Evolutionary conservation across 441 rosid species (phyloP), one percentile per base, ranked within the genome.

Genomic region (Melastoma candidum): DNA sequence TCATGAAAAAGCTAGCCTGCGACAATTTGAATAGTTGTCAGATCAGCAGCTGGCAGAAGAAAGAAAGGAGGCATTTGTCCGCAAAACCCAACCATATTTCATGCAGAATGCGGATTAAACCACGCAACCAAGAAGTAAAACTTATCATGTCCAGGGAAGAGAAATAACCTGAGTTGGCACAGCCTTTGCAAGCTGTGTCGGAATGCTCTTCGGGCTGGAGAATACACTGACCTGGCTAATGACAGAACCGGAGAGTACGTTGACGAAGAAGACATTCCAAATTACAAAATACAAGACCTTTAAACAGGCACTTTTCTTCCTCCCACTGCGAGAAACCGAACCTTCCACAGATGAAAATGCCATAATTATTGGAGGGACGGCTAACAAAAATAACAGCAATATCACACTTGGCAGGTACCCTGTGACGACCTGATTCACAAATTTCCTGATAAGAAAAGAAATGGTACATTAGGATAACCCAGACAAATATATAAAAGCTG

Each of bases 331-430:
- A 27, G 95, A 81, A 47, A 80, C 63, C 57, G 77, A 75, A 47
- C 97, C 97, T 71, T 88, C 98, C 49, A 80, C 57, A 61, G 77
- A 67, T 49, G 98, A 82, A 65, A 92, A 81, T 47, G 79, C 60
- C 90, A 81, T 78, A 97, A 92, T 92, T 65, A 77, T 63, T 50
- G 97, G 97, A 54, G 98, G 97, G 73, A 84, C 95, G 27, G 80
- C 41, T 53, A 79, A 82, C 39, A 88, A 36, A 68, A 81, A 86
- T 26, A 81, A 45, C 56, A 81, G 72, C 65, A 92, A 63, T 55
- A 85, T 57, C 67, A 92, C 97, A 72, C 98, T 92, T 43, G 98
- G 98, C 68, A 92, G 71, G 70, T 92, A 92, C 54, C 98, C 98
- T 45, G 98, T 88, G 54, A 92, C 68, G 72, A 92, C 54, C 68